Evolutionary conservation across 192 early-diverging fungal genomes (phyloP), one percentile per base, ranked within the genome.

Genomic region (Coemansia sp.): DNA sequence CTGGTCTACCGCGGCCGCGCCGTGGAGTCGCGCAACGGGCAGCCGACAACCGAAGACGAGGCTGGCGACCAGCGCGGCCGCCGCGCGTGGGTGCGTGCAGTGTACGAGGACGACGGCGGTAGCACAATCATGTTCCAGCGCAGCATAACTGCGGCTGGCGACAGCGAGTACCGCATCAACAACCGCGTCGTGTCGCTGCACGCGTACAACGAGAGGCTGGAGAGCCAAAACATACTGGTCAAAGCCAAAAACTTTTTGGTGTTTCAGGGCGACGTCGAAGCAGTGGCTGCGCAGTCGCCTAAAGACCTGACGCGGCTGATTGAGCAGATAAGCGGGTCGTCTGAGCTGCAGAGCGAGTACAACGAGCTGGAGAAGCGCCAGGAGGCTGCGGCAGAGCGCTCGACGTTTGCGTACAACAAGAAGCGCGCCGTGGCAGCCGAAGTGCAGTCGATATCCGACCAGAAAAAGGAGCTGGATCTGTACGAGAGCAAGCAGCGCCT

Each of bases 231-330:
- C 56, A 97, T 99, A 52, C 77, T 98, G 16, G 88, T 97, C 57
- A 96, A 93, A 62, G 95, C 95, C 1, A 83, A 88, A 32, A 99
- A 99, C 76, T 99, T 99, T 82, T 81, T 99, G 46, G 97, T 99
- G 3, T 98, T 99, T 65, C 95, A 98, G 84, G 95, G 95, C 44
- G 95, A 99, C 80, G 92, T 99, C 4, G 97, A 99, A 62, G 86
- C 92, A 9, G 88, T 99, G 18, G 94, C 97, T 11, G 89, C 91
- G n/a, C 97, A 98, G 76, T 91, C 88, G 29, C 89, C 95, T 16
- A 92, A 90, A 63, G 95, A 99, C 49, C 79, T 99, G 52, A 95
- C 97, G 3, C 79, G 81, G 19, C 69, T 99, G 21, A 92, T 98
- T 63, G 97, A 99, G 77, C 95, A 95, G 67, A 95, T 99, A 61